Conservation (phyloP, 805 yeast genomes). For the Saccharomycopsis synnaedendra region DNA sequence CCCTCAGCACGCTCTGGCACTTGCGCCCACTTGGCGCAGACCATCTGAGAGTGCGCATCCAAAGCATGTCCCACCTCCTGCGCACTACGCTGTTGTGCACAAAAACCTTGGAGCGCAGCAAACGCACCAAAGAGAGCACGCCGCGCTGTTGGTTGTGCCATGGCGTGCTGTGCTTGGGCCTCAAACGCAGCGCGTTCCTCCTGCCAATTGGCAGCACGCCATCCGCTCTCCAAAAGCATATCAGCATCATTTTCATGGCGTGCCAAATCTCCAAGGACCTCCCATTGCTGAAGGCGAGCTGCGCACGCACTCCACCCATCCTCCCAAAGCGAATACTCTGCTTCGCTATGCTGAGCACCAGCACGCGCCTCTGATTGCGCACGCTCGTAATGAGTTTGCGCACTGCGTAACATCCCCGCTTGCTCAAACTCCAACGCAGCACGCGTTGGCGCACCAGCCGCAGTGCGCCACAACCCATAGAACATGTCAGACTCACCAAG, state of each 20-base stretch:
- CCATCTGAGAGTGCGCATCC: conserved; percentile 92
- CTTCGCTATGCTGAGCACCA: conserved; percentile 92
- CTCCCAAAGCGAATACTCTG: conserved; percentile 95
- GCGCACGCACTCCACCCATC: conserved; percentile 98
- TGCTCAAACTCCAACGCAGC: conserved; percentile 92
- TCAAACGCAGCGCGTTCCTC: conserved; percentile 57
- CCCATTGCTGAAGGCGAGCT: conserved; percentile 97
- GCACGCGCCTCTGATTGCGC: conserved; percentile 96
- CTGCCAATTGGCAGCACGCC: conserved; percentile 99
- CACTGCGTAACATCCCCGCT: conserved; percentile 89
- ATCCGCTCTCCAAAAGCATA: conserved; percentile 90
- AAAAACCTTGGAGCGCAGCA: conserved; percentile 82
- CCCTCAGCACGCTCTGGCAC: conserved; percentile 61
- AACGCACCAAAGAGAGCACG: conserved; percentile 93
- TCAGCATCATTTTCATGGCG: conserved; percentile 97
- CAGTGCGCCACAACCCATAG: conserved; percentile 95
- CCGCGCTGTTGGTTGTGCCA: conserved; percentile 93
- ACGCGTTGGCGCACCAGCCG: conserved; percentile 85
- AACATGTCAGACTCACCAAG: conserved; percentile 93
- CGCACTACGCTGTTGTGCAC: conserved; percentile 77
- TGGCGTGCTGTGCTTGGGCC: conserved; percentile 85
- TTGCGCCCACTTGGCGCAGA: conserved; percentile 87
- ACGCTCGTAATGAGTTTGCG: conserved; percentile 84
- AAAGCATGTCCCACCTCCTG: conserved; percentile 77
- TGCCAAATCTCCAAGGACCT: conserved; percentile 87